Conservation (phyloP, 2,329 filamentous ascomycete genomes). For the Penicillium hesseltinei region DNA sequence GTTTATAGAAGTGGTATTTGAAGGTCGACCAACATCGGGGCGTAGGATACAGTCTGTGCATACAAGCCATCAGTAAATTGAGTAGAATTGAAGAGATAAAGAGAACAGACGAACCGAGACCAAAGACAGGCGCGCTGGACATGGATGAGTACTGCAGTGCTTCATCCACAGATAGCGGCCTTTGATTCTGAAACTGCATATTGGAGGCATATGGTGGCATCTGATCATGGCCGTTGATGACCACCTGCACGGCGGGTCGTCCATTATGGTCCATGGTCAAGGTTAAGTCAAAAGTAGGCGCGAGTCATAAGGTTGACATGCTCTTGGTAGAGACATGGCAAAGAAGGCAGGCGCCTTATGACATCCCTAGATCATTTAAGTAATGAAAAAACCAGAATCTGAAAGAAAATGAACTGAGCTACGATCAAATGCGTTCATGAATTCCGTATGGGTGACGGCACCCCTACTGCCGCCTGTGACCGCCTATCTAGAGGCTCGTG, state of each 20-base stretch:
- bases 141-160: conserved; percentile 51
- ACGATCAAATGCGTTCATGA: conserved; percentile 20
- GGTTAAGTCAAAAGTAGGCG: conserved; percentile 24
- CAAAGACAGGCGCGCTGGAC: conserved; percentile 49
- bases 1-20: conserved; percentile 41
- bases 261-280: conserved; percentile 42
- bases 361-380: conserved; percentile 20
- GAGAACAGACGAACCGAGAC: conserved; percentile 37
- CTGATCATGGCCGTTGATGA: conserved; percentile 40
- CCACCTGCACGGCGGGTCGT: conserved; percentile 42
- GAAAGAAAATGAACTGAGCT: conserved; percentile 11
- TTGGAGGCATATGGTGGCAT: conserved; percentile 25
- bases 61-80: conserved; percentile 20
- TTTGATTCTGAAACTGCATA: conserved; percentile 29
- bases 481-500: conserved; percentile 23
- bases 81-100: conserved; percentile 12
- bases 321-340: conserved; percentile 36
- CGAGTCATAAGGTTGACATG: conserved; percentile 28
- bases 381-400: neutral
- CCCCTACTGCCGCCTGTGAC: conserved; percentile 19
- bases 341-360: conserved; percentile 14
- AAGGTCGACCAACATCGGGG: conserved; percentile 43
- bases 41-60: conserved; percentile 42
- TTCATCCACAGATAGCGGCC: conserved; percentile 47
- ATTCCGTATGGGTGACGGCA: conserved; percentile 13